phyloP scores from a whole-genome alignment of 2,329 filamentous ascomycete species.

The Stachybotrys chlorohalonatus region DNA sequence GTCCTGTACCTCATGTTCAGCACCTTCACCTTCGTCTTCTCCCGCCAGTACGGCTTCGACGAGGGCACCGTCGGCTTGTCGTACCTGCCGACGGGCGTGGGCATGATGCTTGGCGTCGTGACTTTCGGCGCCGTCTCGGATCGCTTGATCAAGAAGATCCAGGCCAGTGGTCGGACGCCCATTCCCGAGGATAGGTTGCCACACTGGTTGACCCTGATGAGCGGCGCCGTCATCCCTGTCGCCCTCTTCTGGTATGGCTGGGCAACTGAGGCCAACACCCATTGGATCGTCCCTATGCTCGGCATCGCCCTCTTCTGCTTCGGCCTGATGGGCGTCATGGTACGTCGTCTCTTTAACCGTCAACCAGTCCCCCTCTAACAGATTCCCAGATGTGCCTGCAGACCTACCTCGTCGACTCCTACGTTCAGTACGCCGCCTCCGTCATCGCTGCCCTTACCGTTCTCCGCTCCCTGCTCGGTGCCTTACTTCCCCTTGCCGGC shows the following conservation, averaged over 20 bases:
- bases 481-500: slow-evolving; percentile 54
- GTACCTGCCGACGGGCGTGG: slow-evolving; percentile 17
- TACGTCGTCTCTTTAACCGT: slow-evolving; percentile 3
- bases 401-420: slow-evolving; percentile 26
- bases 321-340: slow-evolving; percentile 30
- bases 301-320: slow-evolving; percentile 37
- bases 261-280: slow-evolving; percentile 12
- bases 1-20: slow-evolving; percentile 49
- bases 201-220: slow-evolving; percentile 14
- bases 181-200: slow-evolving; percentile 18
- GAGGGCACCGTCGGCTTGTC: slow-evolving; percentile 32
- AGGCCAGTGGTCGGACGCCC: slow-evolving; percentile 8
- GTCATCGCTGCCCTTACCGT: slow-evolving; percentile 19
- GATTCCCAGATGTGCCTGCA: slow-evolving; percentile 18
- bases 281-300: slow-evolving; percentile 22
- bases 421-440: slow-evolving; percentile 18
- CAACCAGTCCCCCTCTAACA: no score
- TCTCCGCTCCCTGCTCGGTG: slow-evolving; percentile 48
- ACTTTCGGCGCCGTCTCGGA: slow-evolving; percentile 15
- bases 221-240: slow-evolving; percentile 13
- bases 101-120: slow-evolving; percentile 14
- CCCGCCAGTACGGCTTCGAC: slow-evolving; percentile 49
- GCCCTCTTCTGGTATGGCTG: slow-evolving; percentile 21
- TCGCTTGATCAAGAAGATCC: slow-evolving; percentile 15
- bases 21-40: slow-evolving; percentile 48